phyloP scores from a whole-genome alignment of 352 stramenopile genomes.

The Peronospora farinosa region DNA sequence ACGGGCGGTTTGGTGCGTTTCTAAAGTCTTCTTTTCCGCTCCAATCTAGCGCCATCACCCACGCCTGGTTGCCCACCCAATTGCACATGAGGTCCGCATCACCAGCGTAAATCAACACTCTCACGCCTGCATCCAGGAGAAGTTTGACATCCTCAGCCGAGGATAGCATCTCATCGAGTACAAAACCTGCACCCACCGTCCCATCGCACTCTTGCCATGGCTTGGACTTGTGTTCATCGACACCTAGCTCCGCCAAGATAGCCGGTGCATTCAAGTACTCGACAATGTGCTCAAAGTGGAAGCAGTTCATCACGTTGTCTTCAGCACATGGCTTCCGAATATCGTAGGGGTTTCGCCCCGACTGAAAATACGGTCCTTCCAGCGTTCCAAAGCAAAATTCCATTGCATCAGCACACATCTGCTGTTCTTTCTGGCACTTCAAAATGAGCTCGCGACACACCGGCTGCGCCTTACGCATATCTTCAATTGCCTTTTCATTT shows the following conservation, averaged over 20 bases:
- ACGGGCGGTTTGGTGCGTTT: constrained; percentile 26
- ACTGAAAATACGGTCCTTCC: constrained; percentile 40
- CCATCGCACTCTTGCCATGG: constrained; percentile 91
- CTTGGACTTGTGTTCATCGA: constrained; percentile 44
- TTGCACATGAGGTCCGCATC: constrained; percentile 98
- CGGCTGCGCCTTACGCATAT: constrained; percentile 50
- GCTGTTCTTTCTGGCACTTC: constrained; percentile 42
- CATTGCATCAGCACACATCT: constrained; percentile 39
- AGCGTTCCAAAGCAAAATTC: constrained; percentile 55
- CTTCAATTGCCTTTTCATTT: constrained; percentile 28
- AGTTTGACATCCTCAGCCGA: constrained; percentile 83
- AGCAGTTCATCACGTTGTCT: constrained; percentile 57
- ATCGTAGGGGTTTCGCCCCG: constrained; percentile 69
- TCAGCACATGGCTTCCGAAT: constrained; percentile 49
- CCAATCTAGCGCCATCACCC: constrained; percentile 91
- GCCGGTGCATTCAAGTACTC: constrained; percentile 61
- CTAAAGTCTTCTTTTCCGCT: constrained; percentile 85
- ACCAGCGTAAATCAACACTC: constrained; percentile 93
- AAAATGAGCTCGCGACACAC: constrained; percentile 50
- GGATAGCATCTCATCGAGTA: constrained; percentile 92
- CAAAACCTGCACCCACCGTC: constrained; percentile 88
- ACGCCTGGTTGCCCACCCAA: constrained; percentile 94
- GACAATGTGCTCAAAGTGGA: constrained; percentile 61
- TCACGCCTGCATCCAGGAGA: constrained; percentile 64
- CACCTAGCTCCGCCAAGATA: constrained; percentile 29